Conservation (phyloP, 2,329 filamentous ascomycete species). For the Fusarium fracticaudum region DNA sequence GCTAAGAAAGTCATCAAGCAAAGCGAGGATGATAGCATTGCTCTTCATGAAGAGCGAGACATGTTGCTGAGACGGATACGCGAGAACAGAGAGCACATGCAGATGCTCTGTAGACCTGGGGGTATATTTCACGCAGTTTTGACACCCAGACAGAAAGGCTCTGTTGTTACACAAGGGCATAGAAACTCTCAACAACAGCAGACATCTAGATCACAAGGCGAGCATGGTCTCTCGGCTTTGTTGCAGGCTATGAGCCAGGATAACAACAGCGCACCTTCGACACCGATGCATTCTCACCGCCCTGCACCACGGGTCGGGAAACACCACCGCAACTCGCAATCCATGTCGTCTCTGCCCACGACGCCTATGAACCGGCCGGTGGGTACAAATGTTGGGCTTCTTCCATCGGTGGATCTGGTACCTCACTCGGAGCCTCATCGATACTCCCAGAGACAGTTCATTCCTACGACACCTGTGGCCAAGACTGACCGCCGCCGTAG, state of each 20-base stretch:
- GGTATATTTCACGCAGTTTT: constrained; percentile 71
- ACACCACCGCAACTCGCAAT: constrained; percentile 81
- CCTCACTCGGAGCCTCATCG: constrained; percentile 67
- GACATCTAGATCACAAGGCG: constrained; percentile 58
- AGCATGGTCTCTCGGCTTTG: constrained; percentile 78
- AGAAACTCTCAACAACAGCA: constrained; percentile 62
- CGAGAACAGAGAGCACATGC: constrained; percentile 89
- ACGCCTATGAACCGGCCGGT: constrained; percentile 71
- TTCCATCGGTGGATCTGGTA: constrained; percentile 71
- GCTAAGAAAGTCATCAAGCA: constrained; percentile 83
- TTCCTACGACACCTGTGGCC: constrained; percentile 57
- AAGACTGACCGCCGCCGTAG: constrained; percentile 63
- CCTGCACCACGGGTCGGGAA: constrained; percentile 61
- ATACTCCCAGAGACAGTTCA: constrained; percentile 51
- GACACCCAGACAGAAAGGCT: constrained; percentile 62
- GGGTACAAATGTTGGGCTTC: constrained; percentile 61
- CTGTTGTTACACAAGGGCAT: constrained; percentile 52
- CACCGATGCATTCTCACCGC: constrained; percentile 63
- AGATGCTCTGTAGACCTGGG: constrained; percentile 79
- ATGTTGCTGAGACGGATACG: constrained; percentile 84
- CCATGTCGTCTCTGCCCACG: constrained; percentile 83
- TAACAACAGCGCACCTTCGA: constrained; percentile 77
- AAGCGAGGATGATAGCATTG: constrained; percentile 77
- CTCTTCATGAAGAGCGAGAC: constrained; percentile 78
- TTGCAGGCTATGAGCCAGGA: constrained; percentile 82